These are phyloP conservation scores for Salisapilia sapeloensis DNA, from an alignment of 352 stramenopile species.

Conservation along the genomic window DNA sequence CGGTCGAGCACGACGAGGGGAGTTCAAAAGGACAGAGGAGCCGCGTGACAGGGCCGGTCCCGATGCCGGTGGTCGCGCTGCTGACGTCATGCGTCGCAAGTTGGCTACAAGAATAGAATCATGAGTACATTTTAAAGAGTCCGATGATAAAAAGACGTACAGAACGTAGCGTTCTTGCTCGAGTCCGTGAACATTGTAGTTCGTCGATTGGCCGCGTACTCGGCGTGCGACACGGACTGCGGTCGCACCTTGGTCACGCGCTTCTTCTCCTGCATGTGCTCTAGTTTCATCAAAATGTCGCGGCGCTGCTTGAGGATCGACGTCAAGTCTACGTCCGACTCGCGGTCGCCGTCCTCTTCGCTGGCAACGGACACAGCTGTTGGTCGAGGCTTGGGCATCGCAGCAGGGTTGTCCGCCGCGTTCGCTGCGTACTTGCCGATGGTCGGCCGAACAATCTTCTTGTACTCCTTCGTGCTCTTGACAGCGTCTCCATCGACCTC, in stretches of 20 bases:
- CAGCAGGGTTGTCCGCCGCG: constrained; percentile 58
- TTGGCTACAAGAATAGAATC: constrained; percentile 12
- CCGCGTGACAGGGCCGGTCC: constrained; percentile 24
- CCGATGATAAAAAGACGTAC: constrained; percentile 16
- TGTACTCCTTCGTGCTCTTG: constrained; percentile 57
- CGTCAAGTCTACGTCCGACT: constrained; percentile 71
- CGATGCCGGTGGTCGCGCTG: constrained; percentile 14
- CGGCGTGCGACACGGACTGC: constrained; percentile 7
- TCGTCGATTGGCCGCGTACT: too few relatives aligned
- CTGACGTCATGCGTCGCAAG: constrained; percentile 31
- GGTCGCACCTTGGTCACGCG: constrained; percentile 17
- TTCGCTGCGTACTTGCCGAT: constrained; percentile 59
- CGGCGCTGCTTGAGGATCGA: constrained; percentile 51
- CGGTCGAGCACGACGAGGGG: constrained; percentile 25
- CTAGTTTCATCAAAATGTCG: constrained; percentile 59
- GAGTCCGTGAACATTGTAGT: too few relatives aligned
- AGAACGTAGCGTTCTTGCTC: constrained; percentile 18
- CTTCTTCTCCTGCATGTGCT: constrained; percentile 26
- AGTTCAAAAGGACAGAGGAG: constrained; percentile 29
- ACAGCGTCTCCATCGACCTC: constrained; percentile 57
- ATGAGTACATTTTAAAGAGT: not conserved
- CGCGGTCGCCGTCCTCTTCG: constrained; percentile 18
- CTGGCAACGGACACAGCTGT: constrained; percentile 13
- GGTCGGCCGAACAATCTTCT: constrained; percentile 55
- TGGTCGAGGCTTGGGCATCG: constrained; percentile 20